Evolutionary conservation across 2,329 filamentous ascomycete species (phyloP).

Genomic region (Neurospora sp.): DNA sequence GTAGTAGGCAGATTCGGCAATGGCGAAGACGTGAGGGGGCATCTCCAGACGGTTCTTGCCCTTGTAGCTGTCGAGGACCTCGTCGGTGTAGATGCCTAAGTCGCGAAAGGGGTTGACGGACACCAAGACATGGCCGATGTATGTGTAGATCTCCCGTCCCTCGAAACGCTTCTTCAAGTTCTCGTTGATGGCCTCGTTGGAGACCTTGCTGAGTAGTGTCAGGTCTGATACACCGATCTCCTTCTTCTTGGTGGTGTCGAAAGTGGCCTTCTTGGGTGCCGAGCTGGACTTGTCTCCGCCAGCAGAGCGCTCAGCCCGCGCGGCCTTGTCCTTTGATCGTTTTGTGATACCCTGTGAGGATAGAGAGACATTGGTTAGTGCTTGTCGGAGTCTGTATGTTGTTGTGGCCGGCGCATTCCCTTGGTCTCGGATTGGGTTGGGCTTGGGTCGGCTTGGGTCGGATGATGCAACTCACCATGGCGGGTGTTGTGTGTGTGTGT

Average conservation of each 20-base stretch:
- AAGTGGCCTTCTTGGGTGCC: conserved; percentile 85
- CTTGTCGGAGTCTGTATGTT: background rate
- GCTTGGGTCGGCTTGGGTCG: background rate
- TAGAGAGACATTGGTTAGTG: background rate
- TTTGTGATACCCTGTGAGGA: conserved; percentile 37
- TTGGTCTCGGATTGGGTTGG: background rate
- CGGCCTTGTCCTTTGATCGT: conserved; percentile 38
- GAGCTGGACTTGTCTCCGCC: conserved; percentile 31
- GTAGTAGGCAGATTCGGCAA: conserved; percentile 94
- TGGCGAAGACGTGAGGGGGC: conserved; percentile 93
- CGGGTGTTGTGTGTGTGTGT: background rate
- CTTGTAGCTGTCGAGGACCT: conserved; percentile 85
- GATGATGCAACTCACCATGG: background rate
- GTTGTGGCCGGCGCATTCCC: background rate
- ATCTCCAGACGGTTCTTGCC: conserved; percentile 95
- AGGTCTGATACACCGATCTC: conserved; percentile 97
- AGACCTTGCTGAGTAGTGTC: conserved; percentile 95
- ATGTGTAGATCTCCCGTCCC: conserved; percentile 96
- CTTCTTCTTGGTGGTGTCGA: conserved; percentile 97
- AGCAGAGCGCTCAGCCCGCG: conserved; percentile 30
- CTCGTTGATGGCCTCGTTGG: conserved; percentile 98
- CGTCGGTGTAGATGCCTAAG: conserved; percentile 93
- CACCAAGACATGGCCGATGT: conserved; percentile 98
- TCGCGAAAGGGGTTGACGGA: conserved; percentile 98
- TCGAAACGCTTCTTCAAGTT: conserved; percentile 98